Conservation (phyloP, 257 asterid species). For the Leptodermis oblonga region DNA sequence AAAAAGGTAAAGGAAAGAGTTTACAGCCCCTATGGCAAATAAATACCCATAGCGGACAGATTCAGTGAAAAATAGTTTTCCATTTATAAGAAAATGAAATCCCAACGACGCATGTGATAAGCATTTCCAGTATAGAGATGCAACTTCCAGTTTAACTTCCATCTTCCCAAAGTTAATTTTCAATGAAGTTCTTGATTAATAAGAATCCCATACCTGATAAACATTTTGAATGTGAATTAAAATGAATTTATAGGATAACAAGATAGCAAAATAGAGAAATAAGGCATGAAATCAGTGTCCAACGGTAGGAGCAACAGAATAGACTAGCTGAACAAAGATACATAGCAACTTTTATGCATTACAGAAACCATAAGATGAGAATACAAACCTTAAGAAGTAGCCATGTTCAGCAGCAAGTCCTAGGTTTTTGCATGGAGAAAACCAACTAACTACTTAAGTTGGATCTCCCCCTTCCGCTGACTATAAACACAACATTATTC, state of each 20-base stretch:
- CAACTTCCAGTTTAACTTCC: background rate
- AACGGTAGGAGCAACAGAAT: background rate
- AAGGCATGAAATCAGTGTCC: background rate
- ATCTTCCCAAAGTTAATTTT: background rate
- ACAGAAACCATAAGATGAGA: background rate
- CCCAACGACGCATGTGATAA: background rate
- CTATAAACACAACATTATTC: slow-evolving; percentile 58
- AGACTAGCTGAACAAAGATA: background rate
- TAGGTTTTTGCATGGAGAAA: slow-evolving; percentile 58
- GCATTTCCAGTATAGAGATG: background rate
- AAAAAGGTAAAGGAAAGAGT: background rate
- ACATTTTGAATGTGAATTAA: background rate
- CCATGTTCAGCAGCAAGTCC: slow-evolving; percentile 93
- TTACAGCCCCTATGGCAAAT: background rate
- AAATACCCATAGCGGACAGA: background rate
- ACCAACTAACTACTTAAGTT: slow-evolving; percentile 70
- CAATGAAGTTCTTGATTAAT: background rate
- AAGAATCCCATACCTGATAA: no score
- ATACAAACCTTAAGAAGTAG: slow-evolving; percentile 59
- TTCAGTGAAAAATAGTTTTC: background rate
- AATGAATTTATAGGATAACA: background rate
- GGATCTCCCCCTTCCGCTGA: slow-evolving; percentile 76
- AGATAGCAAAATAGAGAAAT: background rate
- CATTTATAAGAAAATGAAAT: background rate
- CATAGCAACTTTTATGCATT: background rate